These are phyloP conservation scores for Stephanocyclus meneghinianus DNA, from an alignment of 352 stramenopile species.

Conservation along the genomic window DNA sequence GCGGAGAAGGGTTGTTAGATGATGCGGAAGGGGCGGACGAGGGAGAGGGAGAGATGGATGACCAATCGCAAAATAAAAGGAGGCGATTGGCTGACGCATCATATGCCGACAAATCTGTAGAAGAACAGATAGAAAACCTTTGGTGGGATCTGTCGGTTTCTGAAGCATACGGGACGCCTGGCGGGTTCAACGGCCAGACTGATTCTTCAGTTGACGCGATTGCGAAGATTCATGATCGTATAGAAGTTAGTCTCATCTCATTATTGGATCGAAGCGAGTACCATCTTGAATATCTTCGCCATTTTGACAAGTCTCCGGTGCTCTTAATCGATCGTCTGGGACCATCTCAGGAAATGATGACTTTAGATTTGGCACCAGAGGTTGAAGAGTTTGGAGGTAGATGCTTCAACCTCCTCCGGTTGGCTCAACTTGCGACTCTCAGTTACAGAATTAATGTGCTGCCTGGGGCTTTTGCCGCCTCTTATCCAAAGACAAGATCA, in stretches of 20 bases:
- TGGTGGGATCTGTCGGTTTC: conserved; percentile 62
- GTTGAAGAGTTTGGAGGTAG: conserved; percentile 72
- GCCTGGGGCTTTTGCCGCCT: conserved; percentile 63
- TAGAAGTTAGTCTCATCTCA: conserved; percentile 47
- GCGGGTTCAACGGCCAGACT: conserved; percentile 30
- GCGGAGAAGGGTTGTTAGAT: conserved; percentile 20
- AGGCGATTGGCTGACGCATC: conserved; percentile 14
- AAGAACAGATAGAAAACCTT: conserved; percentile 48
- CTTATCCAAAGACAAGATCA: conserved; percentile 44
- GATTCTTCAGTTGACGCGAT: conserved; percentile 32
- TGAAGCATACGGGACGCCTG: conserved; percentile 48
- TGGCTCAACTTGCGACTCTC: conserved; percentile 65
- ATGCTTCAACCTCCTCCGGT: conserved; percentile 67
- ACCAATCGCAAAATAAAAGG: conserved; percentile 16
- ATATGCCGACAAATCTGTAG: conserved; percentile 16
- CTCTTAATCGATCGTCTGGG: conserved; percentile 73
- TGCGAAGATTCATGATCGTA: conserved; percentile 43
- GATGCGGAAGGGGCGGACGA: conserved; percentile 4
- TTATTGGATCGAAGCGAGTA: conserved; percentile 42
- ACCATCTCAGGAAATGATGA: conserved; percentile 57
- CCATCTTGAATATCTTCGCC: conserved; percentile 36
- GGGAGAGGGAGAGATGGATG: conserved; percentile 3
- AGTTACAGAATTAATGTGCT: conserved; percentile 65
- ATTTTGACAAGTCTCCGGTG: conserved; percentile 68
- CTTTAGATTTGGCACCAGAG: conserved; percentile 60